Base-by-base conservation (phyloP, 1,284 basidiomycete genomes). In the Ceratobasidium sp. region DNA sequence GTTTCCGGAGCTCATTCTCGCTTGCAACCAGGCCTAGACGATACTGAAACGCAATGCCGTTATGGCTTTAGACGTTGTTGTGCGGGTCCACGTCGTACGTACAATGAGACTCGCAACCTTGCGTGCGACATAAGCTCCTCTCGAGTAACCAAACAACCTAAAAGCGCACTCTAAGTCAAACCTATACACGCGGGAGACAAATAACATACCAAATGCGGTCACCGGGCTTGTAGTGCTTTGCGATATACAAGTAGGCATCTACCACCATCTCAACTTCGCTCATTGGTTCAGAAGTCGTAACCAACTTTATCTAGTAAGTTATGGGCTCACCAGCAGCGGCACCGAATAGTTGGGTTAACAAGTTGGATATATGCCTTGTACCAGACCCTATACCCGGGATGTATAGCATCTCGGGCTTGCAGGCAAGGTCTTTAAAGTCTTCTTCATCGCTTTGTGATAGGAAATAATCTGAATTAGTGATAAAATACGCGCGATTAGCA, bases 81-180 rank as follows among this genome's bases (percentile, higher is more conserved):
- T 44, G 24, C 22, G 14, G 3, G 7, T 29, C 8, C 29, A 6
- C 17, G 19, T 41, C 22, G 11, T 33, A 64, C 75, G 19, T 41
- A 76, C 75, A 9, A 76, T 54, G 15, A 76, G 53, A 29, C 59
- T 51, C 15, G 75, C 75, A 44, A 76, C 75, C 27, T 75, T 76
- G 15, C 75, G 72, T 14, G 73, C 75, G 53, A 73, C 65, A 75
- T 67, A 76, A 19, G 75, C 75, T 3, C 75, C 75, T 33, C 67
- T 41, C 1, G 67, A 71, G 36, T 71, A 71, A 1, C 67, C 67
- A 22, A 71, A 71, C 59, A 71, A 59, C 19, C 67, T 71, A n/a
- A 11, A 48, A 4, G 29, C 45, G 9, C 36, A 24, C 22, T 1
- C 3, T 33, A 14, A 33, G 29, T 19, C 2, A 19, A 24, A 14